Conservation (phyloP, 139 green algal species). For the Volvox reticuliferus region DNA sequence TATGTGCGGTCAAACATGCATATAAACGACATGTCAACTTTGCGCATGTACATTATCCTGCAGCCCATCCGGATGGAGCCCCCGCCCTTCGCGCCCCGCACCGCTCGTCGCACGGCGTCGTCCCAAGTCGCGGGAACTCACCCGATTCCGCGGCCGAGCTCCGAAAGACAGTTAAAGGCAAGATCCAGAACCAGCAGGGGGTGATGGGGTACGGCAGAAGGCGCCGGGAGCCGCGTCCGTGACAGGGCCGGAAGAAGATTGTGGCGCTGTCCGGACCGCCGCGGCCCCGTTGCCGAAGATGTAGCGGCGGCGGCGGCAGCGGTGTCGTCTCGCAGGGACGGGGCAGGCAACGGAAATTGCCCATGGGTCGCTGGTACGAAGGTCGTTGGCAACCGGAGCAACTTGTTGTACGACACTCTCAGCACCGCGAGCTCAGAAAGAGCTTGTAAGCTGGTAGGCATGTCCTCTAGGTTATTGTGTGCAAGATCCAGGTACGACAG, state of each 20-base stretch:
- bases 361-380: neutral
- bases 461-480: neutral
- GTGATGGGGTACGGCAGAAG: neutral
- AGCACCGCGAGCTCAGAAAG: conserved; percentile 7
- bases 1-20: too few relatives aligned
- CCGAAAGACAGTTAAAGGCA: conserved; percentile 10
- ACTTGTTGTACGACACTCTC: conserved; percentile 6
- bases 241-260: neutral
- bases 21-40: too few relatives aligned
- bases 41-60: too few relatives aligned
- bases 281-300: neutral
- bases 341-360: too few relatives aligned
- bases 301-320: neutral
- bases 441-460: conserved; percentile 14
- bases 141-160: neutral
- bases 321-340: neutral
- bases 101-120: too few relatives aligned
- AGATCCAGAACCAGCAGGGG: conserved; percentile 24
- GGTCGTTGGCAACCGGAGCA: neutral
- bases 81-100: too few relatives aligned
- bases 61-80: too few relatives aligned
- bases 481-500: conserved; percentile 40
- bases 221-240: neutral
- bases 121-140: neutral
- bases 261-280: neutral